These are phyloP conservation scores for Powellomyces hirtus DNA, from an alignment of 192 early-diverging fungal genomes.

Conservation along the genomic window DNA sequence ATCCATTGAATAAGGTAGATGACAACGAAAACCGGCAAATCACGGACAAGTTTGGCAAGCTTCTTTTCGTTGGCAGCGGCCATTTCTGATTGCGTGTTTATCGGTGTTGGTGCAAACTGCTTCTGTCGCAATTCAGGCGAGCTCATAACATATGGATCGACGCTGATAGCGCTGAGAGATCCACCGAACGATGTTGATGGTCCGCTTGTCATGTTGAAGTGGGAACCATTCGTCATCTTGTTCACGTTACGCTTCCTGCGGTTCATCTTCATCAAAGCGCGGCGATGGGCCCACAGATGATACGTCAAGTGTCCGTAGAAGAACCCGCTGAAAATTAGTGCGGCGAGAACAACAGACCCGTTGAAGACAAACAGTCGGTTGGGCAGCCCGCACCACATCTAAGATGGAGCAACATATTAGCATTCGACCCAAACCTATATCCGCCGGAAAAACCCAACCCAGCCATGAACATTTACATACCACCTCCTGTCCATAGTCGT, in stretches of 20 bases:
- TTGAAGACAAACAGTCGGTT: slow-evolving; percentile 16
- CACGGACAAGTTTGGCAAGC: not conserved
- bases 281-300: slow-evolving; percentile 2
- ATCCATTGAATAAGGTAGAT: slow-evolving; percentile 15
- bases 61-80: not conserved
- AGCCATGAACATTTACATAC: not conserved
- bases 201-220: no score
- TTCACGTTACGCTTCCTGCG: no score
- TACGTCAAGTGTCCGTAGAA: slow-evolving; percentile 14
- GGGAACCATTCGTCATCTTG: no score
- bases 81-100: no score
- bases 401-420: no score
- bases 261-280: not conserved
- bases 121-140: no score
- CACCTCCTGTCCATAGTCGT: slow-evolving; percentile 16
- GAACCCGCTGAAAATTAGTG: not conserved
- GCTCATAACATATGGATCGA: no score
- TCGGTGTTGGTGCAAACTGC: no score
- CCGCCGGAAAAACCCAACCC: not conserved
- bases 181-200: no score
- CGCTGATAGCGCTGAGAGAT: no score
- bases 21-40: slow-evolving; percentile 9
- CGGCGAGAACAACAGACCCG: slow-evolving; percentile 1
- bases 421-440: not conserved
- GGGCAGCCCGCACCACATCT: slow-evolving; percentile 17